Base-by-base conservation (phyloP, 2,329 filamentous ascomycete genomes). In the Colletotrichum tamarilloi region DNA sequence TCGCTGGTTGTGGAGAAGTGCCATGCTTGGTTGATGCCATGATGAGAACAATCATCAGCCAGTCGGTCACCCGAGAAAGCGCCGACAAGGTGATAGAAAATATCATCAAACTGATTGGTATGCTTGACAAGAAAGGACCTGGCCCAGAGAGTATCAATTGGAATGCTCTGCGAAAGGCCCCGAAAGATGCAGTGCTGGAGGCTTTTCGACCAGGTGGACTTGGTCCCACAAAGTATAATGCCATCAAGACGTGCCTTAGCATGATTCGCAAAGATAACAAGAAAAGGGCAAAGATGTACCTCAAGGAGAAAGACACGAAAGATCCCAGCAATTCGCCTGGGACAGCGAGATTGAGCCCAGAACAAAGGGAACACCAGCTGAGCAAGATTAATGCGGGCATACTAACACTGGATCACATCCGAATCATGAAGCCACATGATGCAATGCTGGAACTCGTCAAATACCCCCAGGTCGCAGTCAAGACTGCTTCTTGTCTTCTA, bases 61-160 rank as follows among this genome's bases (percentile, higher is more conserved):
- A 85, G 1, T 84, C 87, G 8, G 89, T 87, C 0, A 84, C 84
- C 1, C 85, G 85, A 74, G 81, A 78, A 1, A 86, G 86, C 30
- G 92, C 93, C 0, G 90, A 90, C 24, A 87, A 85, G 53, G 92
- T 93, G 6, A 90, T 96, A 74, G 85, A 84, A 72, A 91, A 91
- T 0, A 85, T 97, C 0, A 89, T 92, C 3, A 78, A 88, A 22
- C 87, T 83, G 42, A 95, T 92, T 75, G 93, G 93, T 1, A 85
- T 90, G 22, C 82, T 92, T 4, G 80, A 90, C 38, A 85, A 88
- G 55, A 91, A 70, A n/a, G 71, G 92, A 7, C 83, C 92, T 11
- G 92, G 92, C 5, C 91, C 92, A 76, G 92, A 92, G 3, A 94
- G 92, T 67, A 92, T 95, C 8, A 86, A 95, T 79, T 96, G 93